Evolutionary conservation across 768 basidiomycete genomes (phyloP).

Genomic region (Pulveroboletus sp.): DNA sequence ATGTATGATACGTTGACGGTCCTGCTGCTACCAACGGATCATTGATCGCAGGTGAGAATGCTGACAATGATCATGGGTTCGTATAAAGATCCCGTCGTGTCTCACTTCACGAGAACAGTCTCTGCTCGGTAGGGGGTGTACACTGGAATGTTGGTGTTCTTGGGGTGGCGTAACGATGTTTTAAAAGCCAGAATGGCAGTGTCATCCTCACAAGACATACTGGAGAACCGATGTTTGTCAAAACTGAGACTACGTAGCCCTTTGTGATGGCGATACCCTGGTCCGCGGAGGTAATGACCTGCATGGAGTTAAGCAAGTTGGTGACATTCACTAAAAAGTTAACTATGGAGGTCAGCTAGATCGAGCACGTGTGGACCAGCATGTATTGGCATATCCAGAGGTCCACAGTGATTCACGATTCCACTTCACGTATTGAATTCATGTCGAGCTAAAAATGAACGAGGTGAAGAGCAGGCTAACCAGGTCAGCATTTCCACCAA

Average conservation of each 20-base stretch:
- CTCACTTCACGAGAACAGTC: slow-evolving; percentile 56
- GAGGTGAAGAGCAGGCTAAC: slow-evolving; percentile 35
- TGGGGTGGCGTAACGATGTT: slow-evolving; percentile 38
- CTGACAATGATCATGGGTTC: slow-evolving; percentile 30
- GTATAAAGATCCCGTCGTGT: neutral
- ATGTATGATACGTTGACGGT: slow-evolving; percentile 59
- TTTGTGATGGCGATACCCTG: slow-evolving; percentile 63
- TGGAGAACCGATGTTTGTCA: slow-evolving; percentile 74
- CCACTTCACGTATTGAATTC: slow-evolving; percentile 35
- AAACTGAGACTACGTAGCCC: slow-evolving; percentile 54
- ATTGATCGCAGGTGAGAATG: slow-evolving; percentile 61
- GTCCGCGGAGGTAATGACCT: slow-evolving; percentile 48
- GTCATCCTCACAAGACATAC: slow-evolving; percentile 31
- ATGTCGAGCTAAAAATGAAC: neutral
- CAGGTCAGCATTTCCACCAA: slow-evolving; percentile 61
- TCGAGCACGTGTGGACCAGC: slow-evolving; percentile 55
- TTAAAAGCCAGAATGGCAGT: neutral
- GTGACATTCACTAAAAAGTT: slow-evolving; percentile 55
- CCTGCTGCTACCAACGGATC: slow-evolving; percentile 63
- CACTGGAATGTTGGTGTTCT: slow-evolving; percentile 54
- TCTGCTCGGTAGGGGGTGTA: slow-evolving; percentile 49
- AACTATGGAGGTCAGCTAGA: slow-evolving; percentile 52
- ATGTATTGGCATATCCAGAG: slow-evolving; percentile 58
- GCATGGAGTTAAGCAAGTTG: slow-evolving; percentile 47
- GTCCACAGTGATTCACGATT: slow-evolving; percentile 79